Evolutionary conservation across 306 rosid genomes (phyloP).

Genomic region (Prunus salicina): DNA sequence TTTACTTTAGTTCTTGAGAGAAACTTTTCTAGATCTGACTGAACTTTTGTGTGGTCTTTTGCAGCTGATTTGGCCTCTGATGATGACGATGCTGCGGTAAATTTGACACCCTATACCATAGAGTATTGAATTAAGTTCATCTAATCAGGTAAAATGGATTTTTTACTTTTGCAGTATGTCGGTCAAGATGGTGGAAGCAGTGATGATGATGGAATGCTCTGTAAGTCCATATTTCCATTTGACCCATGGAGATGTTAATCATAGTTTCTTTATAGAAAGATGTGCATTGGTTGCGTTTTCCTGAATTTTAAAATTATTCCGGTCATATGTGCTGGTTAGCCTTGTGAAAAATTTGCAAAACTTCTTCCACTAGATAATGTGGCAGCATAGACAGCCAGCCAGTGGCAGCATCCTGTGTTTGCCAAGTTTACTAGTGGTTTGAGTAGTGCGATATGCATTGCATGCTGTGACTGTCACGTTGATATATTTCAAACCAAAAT

Average conservation of each 20-base stretch:
- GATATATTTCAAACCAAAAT: background rate
- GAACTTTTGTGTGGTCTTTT: constrained; percentile 24
- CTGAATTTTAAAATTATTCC: background rate
- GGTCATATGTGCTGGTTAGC: background rate
- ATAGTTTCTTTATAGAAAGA: constrained; percentile 13
- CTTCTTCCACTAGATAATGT: background rate
- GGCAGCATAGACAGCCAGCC: background rate
- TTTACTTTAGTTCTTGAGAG: background rate
- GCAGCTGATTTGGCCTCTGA: constrained; percentile 69
- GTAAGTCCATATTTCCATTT: constrained; percentile 47
- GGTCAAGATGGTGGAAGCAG: constrained; percentile 69
- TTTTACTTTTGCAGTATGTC: constrained; percentile 42
- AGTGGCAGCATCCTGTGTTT: background rate
- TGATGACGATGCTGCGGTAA: constrained; percentile 54
- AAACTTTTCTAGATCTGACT: constrained; percentile 10
- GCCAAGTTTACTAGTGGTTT: background rate
- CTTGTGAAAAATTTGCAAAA: background rate
- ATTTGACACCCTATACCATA: constrained; percentile 12
- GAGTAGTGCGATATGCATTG: background rate
- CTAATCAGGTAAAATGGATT: constrained; percentile 20
- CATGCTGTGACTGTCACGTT: background rate
- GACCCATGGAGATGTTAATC: constrained; percentile 11
- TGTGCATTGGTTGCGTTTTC: constrained; percentile 8
- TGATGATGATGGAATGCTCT: constrained; percentile 88
- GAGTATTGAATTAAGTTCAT: constrained; percentile 2